Evolutionary conservation across 306 rosid genomes (phyloP).

Genomic region (Adenanthera pavonina): DNA sequence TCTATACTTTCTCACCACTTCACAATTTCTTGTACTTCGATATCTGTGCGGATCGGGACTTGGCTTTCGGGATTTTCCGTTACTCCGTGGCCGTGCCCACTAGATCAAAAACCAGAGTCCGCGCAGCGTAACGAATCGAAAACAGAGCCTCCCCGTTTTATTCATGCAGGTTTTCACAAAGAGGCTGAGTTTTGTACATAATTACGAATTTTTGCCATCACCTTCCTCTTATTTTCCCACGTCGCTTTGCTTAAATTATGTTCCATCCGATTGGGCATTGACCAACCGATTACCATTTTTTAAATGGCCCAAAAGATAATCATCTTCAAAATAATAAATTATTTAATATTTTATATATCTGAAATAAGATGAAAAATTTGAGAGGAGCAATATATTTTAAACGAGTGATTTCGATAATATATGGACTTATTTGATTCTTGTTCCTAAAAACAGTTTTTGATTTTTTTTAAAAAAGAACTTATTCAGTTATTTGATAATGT

Average conservation of each 20-base stretch:
- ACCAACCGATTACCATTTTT: too few relatives aligned
- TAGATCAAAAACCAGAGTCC: too few relatives aligned
- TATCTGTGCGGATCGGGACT: neutral
- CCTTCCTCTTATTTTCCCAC: neutral
- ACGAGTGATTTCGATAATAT: too few relatives aligned
- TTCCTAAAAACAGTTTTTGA: too few relatives aligned
- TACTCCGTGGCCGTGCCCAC: neutral
- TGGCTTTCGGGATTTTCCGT: neutral
- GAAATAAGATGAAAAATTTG: neutral
- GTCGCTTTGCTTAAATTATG: neutral
- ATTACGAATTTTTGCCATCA: conserved; percentile 37
- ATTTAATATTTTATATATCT: neutral
- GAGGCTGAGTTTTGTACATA: neutral
- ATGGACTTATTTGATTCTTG: too few relatives aligned
- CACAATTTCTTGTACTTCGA: neutral
- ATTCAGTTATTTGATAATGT: too few relatives aligned
- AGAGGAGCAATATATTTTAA: too few relatives aligned
- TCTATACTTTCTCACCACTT: neutral
- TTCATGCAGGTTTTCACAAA: neutral
- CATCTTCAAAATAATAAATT: neutral
- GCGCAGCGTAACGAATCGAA: neutral
- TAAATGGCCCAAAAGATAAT: too few relatives aligned
- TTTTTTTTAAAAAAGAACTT: too few relatives aligned
- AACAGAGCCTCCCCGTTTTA: neutral
- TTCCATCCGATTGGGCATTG: too few relatives aligned